Evolutionary conservation across 768 basidiomycete genomes (phyloP).

Genomic region (Boletellus ananas): DNA sequence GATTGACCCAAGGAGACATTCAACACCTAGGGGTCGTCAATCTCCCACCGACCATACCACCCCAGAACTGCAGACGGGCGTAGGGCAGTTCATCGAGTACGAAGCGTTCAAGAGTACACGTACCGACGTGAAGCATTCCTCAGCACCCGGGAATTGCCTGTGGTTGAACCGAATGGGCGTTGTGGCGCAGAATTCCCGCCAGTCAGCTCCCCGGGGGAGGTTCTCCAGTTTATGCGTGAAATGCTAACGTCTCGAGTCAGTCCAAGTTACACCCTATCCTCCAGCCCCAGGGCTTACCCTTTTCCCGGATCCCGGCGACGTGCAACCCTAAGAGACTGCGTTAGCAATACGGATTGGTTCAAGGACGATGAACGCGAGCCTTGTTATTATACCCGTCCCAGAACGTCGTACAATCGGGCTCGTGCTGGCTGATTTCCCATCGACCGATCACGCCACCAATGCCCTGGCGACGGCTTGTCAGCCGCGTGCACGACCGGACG

Average conservation of each 20-base stretch:
- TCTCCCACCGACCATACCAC: too few species aligned
- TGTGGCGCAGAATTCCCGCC: slow-evolving; percentile 35
- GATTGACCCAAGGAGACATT: too few species aligned
- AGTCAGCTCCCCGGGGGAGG: slow-evolving; percentile 23
- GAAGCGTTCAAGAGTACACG: too few species aligned
- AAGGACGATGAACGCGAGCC: too few species aligned
- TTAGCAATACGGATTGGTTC: too few species aligned
- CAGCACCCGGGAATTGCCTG: slow-evolving; percentile 19
- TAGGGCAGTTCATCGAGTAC: too few species aligned
- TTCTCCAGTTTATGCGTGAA: slow-evolving; percentile 26
- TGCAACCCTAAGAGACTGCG: slow-evolving; percentile 19
- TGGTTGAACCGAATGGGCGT: slow-evolving; percentile 27
- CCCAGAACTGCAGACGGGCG: too few species aligned
- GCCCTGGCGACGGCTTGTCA: slow-evolving; percentile 6
- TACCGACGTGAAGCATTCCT: slow-evolving; percentile 15
- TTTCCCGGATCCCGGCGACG: slow-evolving; percentile 19
- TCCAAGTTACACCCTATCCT: not conserved
- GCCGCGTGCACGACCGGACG: too few species aligned
- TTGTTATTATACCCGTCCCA: slow-evolving; percentile 28
- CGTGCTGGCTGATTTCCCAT: slow-evolving; percentile 24
- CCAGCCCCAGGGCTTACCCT: slow-evolving; percentile 8
- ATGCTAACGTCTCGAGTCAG: slow-evolving; percentile 15
- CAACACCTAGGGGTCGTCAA: too few species aligned
- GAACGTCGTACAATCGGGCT: slow-evolving; percentile 25
- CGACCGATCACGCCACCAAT: slow-evolving; percentile 21